Conservation (phyloP, 352 stramenopile species). For the Pythium plurisporium region DNA sequence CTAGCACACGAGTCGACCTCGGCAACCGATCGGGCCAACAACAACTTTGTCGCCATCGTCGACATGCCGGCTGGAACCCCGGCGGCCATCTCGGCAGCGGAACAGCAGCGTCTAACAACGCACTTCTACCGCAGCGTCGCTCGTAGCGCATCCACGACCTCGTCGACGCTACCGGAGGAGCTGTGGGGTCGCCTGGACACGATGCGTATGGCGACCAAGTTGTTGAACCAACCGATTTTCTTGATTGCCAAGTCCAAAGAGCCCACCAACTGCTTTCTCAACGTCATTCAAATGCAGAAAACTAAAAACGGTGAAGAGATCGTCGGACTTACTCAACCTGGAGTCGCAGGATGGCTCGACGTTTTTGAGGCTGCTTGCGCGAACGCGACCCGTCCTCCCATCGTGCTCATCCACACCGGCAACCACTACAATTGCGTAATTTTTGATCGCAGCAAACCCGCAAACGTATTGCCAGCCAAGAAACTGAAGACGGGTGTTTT, state of each 20-base stretch:
- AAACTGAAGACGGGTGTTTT: background rate
- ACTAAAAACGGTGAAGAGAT: background rate
- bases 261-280: background rate
- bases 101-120: background rate
- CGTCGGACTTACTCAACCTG: background rate
- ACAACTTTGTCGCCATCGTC: background rate
- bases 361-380: background rate
- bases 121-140: background rate
- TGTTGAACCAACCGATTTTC: background rate
- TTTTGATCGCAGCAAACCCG: background rate
- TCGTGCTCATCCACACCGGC: background rate
- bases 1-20: background rate
- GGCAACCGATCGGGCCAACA: background rate
- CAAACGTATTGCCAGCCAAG: background rate
- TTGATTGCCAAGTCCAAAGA: background rate
- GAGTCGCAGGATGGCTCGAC: background rate
- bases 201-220: background rate
- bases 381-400: background rate
- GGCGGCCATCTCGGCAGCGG: background rate
- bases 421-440: conserved; percentile 5
- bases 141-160: background rate
- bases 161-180: background rate
- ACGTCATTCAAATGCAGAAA: background rate
- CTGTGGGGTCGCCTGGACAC: conserved; percentile 7
- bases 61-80: background rate